Percentiles rank a stretch among this genome's conserved stretches.
Evolutionary conservation across 805 yeast genomes (phyloP).

Genomic region (Candida qinlingensis): DNA sequence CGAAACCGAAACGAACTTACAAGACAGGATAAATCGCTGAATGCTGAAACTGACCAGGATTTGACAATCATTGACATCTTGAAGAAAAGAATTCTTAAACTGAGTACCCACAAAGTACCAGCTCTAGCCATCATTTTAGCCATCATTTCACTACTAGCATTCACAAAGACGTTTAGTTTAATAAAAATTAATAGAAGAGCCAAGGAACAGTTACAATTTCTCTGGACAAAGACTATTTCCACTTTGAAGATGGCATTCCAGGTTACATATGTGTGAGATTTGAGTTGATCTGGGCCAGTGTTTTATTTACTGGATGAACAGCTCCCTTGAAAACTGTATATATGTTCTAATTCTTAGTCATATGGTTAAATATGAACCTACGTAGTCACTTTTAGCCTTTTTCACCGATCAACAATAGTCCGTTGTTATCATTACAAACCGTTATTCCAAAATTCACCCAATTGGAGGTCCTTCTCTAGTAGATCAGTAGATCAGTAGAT

Average conservation of each 20-base stretch:
- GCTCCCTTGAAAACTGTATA: neutral
- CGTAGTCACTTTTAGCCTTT: no score
- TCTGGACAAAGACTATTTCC: constrained; percentile 14
- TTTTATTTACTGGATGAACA: neutral
- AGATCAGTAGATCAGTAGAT: no score
- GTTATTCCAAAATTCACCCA: no score
- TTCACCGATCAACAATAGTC: no score
- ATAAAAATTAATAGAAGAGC: constrained; percentile 9
- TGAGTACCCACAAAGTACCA: constrained; percentile 4
- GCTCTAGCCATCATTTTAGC: constrained; percentile 11
- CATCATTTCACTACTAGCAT: constrained; percentile 11
- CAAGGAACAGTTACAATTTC: constrained; percentile 2
- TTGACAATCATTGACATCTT: constrained; percentile 12
- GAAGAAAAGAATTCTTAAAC: constrained; percentile 10
- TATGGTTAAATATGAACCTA: no score
- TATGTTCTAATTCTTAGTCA: neutral
- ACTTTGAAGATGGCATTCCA: constrained; percentile 24
- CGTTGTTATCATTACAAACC: no score
- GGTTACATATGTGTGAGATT: constrained; percentile 22
- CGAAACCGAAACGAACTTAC: neutral
- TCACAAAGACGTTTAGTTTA: constrained; percentile 10
- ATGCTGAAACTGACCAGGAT: neutral
- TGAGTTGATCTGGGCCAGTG: no score
- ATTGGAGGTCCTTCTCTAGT: no score
- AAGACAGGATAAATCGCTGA: neutral